Evolutionary conservation across 2,329 filamentous ascomycete species (phyloP), one percentile per base, ranked within the genome.

Genomic region (Ceratocystis ficicola): DNA sequence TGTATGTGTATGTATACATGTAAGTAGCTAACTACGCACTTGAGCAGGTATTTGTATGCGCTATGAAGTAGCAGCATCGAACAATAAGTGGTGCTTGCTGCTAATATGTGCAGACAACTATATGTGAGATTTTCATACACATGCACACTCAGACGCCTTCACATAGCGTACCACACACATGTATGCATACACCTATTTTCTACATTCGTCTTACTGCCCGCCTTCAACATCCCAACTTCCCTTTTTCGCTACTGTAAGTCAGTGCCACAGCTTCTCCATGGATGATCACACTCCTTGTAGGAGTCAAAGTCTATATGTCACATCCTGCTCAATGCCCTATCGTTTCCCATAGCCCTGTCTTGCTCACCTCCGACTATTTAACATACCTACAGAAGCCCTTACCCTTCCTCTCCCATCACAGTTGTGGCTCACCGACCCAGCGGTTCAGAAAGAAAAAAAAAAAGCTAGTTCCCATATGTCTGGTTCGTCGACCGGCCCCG

Each of bases 251-350:
- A 41, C 36, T 41, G 12, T 41, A 59, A 32, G 55, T 36, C 55
- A 59, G 36, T 10, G 36, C 55, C 55, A 59, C 28, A 59, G 28
- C 55, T 59, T 59, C 55, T 59, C 55, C 30, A 6, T n/a, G 15
- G 55, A 17, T 36, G 15, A n/a, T 32, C 52, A 15, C 28, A 28
- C 8, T 59, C 30, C 55, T 59, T 59, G 17, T 17, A 59, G 30
- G 17, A 59, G n/a, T 36, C 28, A 7, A 12, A 59, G 55, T 30
- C 55, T 28, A 59, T 28, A 59, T 59, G 55, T 59, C 55, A 59
- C 55, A 59, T 59, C 55, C 55, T 59, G 12, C 55, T 17, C 20
- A 22, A 20, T 22, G n/a, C 55, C 32, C 28, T 59, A n/a, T n/a
- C 17, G 20, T 59, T n/a, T n/a, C 55, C 32, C 15, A 20, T 7